Evolutionary conservation across 2,329 filamentous ascomycete genomes (phyloP).

Genomic region (Epichloe gansuensis): DNA sequence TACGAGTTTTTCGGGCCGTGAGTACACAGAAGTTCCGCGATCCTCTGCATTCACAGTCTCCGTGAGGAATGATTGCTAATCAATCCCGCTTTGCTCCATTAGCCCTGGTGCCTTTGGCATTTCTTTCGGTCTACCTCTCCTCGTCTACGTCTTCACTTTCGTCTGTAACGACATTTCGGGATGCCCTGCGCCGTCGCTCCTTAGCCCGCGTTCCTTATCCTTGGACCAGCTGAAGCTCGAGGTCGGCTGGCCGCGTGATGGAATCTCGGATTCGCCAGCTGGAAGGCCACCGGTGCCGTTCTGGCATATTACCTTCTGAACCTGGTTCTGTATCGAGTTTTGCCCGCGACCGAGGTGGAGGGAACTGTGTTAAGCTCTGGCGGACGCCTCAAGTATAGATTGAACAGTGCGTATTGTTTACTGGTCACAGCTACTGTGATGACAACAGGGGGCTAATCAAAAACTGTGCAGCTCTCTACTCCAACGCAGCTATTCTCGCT

Average conservation of each 20-base stretch:
- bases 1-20: constrained; percentile 44
- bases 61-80: not conserved
- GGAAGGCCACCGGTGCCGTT: constrained; percentile 55
- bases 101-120: constrained; percentile 69
- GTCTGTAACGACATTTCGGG: constrained; percentile 87
- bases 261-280: constrained; percentile 57
- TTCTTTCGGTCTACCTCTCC: constrained; percentile 65
- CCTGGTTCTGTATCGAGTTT: constrained; percentile 58
- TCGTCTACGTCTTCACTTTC: constrained; percentile 71
- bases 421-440: not conserved
- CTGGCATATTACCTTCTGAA: constrained; percentile 70
- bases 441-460: constrained; percentile 5
- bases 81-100: not conserved
- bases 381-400: constrained; percentile 67
- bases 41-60: not conserved
- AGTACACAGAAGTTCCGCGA: constrained; percentile 10
- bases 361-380: constrained; percentile 61
- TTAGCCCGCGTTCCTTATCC: constrained; percentile 59
- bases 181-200: constrained; percentile 73
- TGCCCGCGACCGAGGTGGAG: constrained; percentile 61
- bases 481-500: constrained; percentile 62
- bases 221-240: constrained; percentile 65
- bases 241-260: constrained; percentile 66
- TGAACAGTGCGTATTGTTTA: constrained; percentile 47
- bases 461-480: constrained; percentile 50